Evolutionary conservation across 768 basidiomycete species (phyloP).

Genomic region (Trametes elegans): DNA sequence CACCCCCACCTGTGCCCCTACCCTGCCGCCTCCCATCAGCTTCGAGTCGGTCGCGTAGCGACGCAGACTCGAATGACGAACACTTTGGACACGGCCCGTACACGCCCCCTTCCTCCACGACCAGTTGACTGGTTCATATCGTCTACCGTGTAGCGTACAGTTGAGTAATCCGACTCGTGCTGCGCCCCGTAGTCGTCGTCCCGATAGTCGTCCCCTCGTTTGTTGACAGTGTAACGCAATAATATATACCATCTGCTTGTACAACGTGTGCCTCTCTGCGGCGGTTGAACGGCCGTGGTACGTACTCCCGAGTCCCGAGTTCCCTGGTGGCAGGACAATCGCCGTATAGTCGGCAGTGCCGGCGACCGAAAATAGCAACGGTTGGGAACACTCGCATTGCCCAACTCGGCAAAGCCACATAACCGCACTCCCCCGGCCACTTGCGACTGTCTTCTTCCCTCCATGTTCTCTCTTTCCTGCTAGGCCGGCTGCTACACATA

Average conservation of each 20-base stretch:
- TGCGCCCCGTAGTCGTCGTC: neutral
- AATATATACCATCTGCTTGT: constrained; percentile 18
- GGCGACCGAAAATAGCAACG: constrained; percentile 9
- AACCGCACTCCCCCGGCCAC: neutral
- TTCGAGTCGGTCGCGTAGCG: neutral
- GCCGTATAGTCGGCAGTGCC: neutral
- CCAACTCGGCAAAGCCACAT: neutral
- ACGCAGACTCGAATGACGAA: neutral
- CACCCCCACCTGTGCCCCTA: neutral
- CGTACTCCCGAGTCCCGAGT: neutral
- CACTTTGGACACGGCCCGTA: constrained; percentile 3
- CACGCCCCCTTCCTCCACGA: neutral
- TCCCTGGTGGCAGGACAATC: neutral
- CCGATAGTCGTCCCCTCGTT: constrained; percentile 10
- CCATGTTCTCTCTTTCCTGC: constrained; percentile 7
- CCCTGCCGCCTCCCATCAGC: neutral
- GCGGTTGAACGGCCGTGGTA: neutral
- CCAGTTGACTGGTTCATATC: no score
- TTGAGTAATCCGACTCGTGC: constrained; percentile 19
- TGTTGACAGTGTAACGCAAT: constrained; percentile 19
- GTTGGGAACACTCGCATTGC: neutral
- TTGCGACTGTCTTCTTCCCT: constrained; percentile 21
- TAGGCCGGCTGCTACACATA: no score
- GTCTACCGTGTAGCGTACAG: constrained; percentile 14
- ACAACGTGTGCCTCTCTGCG: neutral